Evolutionary conservation across 148 eudicot species (phyloP), one percentile per base, ranked within the genome.

Genomic region (Rhododendron mucronatum): DNA sequence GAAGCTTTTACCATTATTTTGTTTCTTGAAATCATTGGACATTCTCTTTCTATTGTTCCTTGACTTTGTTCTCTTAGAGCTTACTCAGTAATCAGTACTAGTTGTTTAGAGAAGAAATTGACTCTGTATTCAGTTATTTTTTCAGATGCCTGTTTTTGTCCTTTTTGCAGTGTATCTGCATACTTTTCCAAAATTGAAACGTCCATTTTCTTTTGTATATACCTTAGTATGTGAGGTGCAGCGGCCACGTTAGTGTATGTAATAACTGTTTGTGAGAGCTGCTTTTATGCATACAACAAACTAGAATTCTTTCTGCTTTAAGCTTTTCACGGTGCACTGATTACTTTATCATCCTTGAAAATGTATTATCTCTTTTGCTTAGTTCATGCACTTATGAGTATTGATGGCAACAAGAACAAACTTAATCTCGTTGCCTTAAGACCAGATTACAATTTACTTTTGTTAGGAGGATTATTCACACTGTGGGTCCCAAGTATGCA

Each of bases 401-500:
- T 33, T 48, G 26, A 69, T 45, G 59, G 28, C 78, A 84, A 30
- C 47, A 30, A 30, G 7, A 33, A 18, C 51, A 39, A 41, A 26
- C n/a, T 82, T 44, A 7, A 65, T 53, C n/a, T 37, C 21, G 8
- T 73, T 77, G 55, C n/a, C 53, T 85, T 57, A 16, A 73, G 41
- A 65, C 55, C 76, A 26, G 86, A 65, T 75, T 61, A 55, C 71
- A 87, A 80, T n/a, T 81, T 59, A 80, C n/a, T 39, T 47, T 87
- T 85, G 87, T 76, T 91, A 97, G 99, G 98, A 91, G 96, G 92
- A 94, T 97, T 85, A 97, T 97, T 71, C 99, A 97, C 87, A 97
- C 98, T 53, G 98, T 97, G 88, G 99, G 99, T 83, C 99, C 99
- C 28, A 97, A 97, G 95, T 97, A 97, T 91, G 96, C 99, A 41